Evolutionary conservation across 2,329 filamentous ascomycete genomes (phyloP).

Genomic region (Colletotrichum sp.): DNA sequence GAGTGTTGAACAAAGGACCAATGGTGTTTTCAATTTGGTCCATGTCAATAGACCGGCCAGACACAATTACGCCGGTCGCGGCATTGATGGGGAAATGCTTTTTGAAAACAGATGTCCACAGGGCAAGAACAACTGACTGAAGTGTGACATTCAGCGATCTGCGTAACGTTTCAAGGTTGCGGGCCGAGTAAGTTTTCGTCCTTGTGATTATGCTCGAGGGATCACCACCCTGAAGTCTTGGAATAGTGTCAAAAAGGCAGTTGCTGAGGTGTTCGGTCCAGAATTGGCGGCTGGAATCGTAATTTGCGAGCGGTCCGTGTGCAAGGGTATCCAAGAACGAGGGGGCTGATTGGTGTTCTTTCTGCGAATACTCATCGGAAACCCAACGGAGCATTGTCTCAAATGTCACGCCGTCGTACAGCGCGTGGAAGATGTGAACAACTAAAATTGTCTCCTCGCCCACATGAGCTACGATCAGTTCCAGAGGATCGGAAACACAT

Average conservation of each 20-base stretch:
- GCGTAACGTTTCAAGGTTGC: slow-evolving; percentile 56
- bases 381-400: slow-evolving; percentile 69
- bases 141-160: slow-evolving; percentile 72
- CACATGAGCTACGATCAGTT: slow-evolving; percentile 47
- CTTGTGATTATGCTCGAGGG: neutral
- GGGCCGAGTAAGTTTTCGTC: slow-evolving; percentile 3
- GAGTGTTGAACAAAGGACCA: slow-evolving; percentile 89
- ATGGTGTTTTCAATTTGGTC: slow-evolving; percentile 70
- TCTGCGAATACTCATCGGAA: slow-evolving; percentile 51
- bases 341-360: slow-evolving; percentile 41
- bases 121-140: slow-evolving; percentile 79
- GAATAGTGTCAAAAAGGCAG: slow-evolving; percentile 29
- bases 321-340: slow-evolving; percentile 71
- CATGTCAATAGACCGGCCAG: slow-evolving; percentile 76
- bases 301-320: slow-evolving; percentile 68
- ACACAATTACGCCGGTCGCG: slow-evolving; percentile 77
- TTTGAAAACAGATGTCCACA: slow-evolving; percentile 71
- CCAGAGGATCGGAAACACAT: slow-evolving; percentile 56
- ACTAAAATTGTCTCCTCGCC: slow-evolving; percentile 46
- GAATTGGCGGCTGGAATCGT: slow-evolving; percentile 56
- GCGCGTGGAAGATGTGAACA: slow-evolving; percentile 80
- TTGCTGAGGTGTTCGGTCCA: slow-evolving; percentile 66
- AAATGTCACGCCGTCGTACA: slow-evolving; percentile 87
- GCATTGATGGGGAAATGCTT: slow-evolving; percentile 50
- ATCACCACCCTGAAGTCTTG: slow-evolving; percentile 12